Percentiles rank a stretch among this genome's conserved stretches.
Evolutionary conservation across 2,329 filamentous ascomycete genomes (phyloP).

Genomic region (Monosporascus sp.): DNA sequence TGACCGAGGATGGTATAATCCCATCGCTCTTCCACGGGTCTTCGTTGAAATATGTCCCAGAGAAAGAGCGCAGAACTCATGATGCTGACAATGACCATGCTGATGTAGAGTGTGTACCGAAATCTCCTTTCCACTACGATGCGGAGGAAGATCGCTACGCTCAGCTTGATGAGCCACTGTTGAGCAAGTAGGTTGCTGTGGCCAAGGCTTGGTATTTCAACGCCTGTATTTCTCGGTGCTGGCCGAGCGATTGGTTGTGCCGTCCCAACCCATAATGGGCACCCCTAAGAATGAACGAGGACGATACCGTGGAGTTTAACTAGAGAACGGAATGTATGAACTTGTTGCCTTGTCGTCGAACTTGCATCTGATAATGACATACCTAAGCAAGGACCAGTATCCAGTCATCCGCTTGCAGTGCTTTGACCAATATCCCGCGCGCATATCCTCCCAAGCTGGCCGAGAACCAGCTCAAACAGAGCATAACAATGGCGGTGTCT

Average conservation of each 20-base stretch:
- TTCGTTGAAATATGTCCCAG: slow-evolving; percentile 44
- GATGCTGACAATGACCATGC: slow-evolving; percentile 39
- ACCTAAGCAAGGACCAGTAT: slow-evolving; percentile 47
- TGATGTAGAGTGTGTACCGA: slow-evolving; percentile 41
- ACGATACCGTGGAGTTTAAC: slow-evolving; percentile 42
- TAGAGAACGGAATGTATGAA: slow-evolving; percentile 16
- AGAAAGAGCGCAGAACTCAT: slow-evolving; percentile 45
- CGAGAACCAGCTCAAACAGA: slow-evolving; percentile 27
- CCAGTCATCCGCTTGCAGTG: slow-evolving; percentile 48
- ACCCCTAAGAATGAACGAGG: slow-evolving; percentile 39
- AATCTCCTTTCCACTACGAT: slow-evolving; percentile 42
- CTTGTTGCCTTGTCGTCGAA: slow-evolving; percentile 1
- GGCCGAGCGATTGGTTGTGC: slow-evolving; percentile 40
- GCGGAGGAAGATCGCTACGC: slow-evolving; percentile 48
- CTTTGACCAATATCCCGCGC: slow-evolving; percentile 23
- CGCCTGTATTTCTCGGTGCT: slow-evolving; percentile 36
- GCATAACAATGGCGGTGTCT: slow-evolving; percentile 30
- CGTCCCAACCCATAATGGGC: slow-evolving; percentile 38
- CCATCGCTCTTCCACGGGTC: slow-evolving; percentile 46
- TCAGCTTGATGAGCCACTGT: slow-evolving; percentile 54
- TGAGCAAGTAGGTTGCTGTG: slow-evolving; percentile 43
- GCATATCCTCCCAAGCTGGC: slow-evolving; percentile 23
- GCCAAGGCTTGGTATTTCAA: slow-evolving; percentile 50
- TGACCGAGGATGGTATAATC: slow-evolving; percentile 39
- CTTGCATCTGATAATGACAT: slow-evolving; percentile 8